Percentiles rank a stretch among this genome's conserved stretches.
These are phyloP conservation scores for Claviceps sp. DNA, from an alignment of 2,329 filamentous ascomycete species.

Conservation along the genomic window DNA sequence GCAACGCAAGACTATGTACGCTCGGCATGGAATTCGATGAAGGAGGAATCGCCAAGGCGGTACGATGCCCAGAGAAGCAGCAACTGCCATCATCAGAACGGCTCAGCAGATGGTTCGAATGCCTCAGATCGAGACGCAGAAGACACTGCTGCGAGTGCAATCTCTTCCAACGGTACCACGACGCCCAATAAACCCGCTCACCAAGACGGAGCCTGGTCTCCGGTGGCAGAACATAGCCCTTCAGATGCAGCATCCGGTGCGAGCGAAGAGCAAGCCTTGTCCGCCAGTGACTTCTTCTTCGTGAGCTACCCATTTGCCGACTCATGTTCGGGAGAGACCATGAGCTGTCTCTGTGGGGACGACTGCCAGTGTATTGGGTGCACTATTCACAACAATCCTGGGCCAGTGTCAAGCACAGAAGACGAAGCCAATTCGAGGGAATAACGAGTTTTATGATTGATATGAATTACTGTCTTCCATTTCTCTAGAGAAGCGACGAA, in stretches of 20 bases:
- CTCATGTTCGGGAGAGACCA: slow-evolving; percentile 33
- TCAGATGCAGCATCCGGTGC: slow-evolving; percentile 31
- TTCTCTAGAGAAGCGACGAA: not conserved
- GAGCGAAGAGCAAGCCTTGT: slow-evolving; percentile 37
- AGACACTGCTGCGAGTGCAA: slow-evolving; percentile 8
- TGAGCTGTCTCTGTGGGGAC: slow-evolving; percentile 44
- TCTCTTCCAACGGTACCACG: slow-evolving; percentile 9
- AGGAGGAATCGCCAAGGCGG: slow-evolving; percentile 18
- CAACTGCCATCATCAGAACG: slow-evolving; percentile 4
- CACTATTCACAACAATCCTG: slow-evolving; percentile 32
- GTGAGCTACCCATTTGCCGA: slow-evolving; percentile 39
- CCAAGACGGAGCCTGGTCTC: slow-evolving; percentile 21
- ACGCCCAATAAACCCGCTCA: slow-evolving; percentile 7
- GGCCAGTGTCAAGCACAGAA: slow-evolving; percentile 1
- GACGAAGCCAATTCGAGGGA: not conserved
- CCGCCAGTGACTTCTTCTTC: slow-evolving; percentile 44
- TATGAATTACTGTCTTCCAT: not conserved
- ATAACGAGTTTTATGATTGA: not conserved
- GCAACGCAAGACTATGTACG: slow-evolving; percentile 42
- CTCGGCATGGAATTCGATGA: slow-evolving; percentile 31
- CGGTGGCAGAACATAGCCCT: slow-evolving; percentile 30
- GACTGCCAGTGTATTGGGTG: slow-evolving; percentile 47
- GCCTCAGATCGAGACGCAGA: slow-evolving; percentile 13
- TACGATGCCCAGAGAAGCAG: slow-evolving; percentile 9
- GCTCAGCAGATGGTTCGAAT: slow-evolving; percentile 12